A percentile compares a stretch with the other conserved stretches of the same genome.
Evolutionary conservation across 495 filamentous ascomycete genomes (phyloP).

Genomic region (Penicillium cinerascens): DNA sequence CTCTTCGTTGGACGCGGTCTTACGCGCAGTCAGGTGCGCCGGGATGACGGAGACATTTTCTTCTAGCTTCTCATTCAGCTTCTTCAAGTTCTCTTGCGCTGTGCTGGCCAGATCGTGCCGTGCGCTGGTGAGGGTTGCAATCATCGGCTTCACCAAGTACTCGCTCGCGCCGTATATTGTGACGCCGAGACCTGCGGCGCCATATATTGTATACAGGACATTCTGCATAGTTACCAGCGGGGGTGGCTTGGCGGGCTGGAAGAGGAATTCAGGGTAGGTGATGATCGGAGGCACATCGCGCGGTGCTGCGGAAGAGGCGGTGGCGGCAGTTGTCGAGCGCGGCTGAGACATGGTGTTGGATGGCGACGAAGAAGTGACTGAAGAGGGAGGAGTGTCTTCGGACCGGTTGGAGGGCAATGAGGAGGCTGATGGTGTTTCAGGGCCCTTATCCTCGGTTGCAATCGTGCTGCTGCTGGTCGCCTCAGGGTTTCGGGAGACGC

Average conservation of each 20-base stretch:
- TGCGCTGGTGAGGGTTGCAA: constrained; percentile 65
- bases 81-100: constrained; percentile 57
- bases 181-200: constrained; percentile 65
- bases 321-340: constrained; percentile 12
- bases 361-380: constrained; percentile 7
- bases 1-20: constrained; percentile 14
- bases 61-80: constrained; percentile 73
- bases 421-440: constrained; percentile 11
- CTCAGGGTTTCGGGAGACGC: constrained; percentile 40
- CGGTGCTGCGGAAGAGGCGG: constrained; percentile 22
- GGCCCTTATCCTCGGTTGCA: constrained; percentile 16
- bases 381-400: constrained; percentile 15
- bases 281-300: constrained; percentile 78
- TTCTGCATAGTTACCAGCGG: constrained; percentile 75
- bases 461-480: constrained; percentile 23
- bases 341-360: constrained; percentile 16
- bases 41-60: constrained; percentile 62
- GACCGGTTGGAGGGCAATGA: constrained; percentile 13
- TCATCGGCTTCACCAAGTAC: constrained; percentile 81
- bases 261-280: constrained; percentile 94
- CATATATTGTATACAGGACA: constrained; percentile 74
- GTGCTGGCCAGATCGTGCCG: constrained; percentile 76
- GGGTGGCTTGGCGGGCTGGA: constrained; percentile 58
- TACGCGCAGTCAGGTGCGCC: constrained; percentile 33
- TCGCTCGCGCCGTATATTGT: constrained; percentile 77